Base-by-base conservation (phyloP, 768 basidiomycete genomes). In the Royoungia palumana region DNA sequence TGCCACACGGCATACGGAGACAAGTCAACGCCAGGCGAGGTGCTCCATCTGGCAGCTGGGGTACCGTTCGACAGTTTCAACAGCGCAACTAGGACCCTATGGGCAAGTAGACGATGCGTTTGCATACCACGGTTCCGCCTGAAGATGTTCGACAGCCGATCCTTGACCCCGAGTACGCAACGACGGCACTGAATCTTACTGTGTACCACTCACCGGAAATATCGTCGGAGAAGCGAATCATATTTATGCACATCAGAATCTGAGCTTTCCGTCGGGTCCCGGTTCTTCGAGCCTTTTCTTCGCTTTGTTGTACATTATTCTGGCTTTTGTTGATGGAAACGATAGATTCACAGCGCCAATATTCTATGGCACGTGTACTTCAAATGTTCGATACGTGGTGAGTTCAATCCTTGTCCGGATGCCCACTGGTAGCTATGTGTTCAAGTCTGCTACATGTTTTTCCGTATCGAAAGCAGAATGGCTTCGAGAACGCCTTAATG, bases 141-240 rank as follows among this genome's bases (percentile, higher is more conserved):
- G 13, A 35, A 24, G 42, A 43, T 13, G 30, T 34, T 53, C 75
- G 30, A 30, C 12, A 30, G 13, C 16, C 21, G 14, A 40, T 39
- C 11, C 14, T 46, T 10, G 32, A 39, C 14, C 40, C 11, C 1
- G 41, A 44, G 20, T 21, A 37, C 0, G 35, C 20, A 2, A 22
- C 25, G 14, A n/a, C 8, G 34, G 34, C 41, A 16, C 16, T 28
- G 16, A 35, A 36, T 6, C 2, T 24, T 16, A 34, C 40, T 3
- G 11, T 42, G 19, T 3, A 21, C 6, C 12, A 36, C 4, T 25
- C 24, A 17, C 30, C 30, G 10, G 30, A 30, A 6, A 13, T 30
- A 12, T 30, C 30, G 12, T 30, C 14, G 30, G 30, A 30, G 30
- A 14, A 30, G 10, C 41, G 14, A n/a, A 24, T 22, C n/a, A 20